Conservation (phyloP, 31 red algal genomes). For the Asparagopsis taxiformis region DNA sequence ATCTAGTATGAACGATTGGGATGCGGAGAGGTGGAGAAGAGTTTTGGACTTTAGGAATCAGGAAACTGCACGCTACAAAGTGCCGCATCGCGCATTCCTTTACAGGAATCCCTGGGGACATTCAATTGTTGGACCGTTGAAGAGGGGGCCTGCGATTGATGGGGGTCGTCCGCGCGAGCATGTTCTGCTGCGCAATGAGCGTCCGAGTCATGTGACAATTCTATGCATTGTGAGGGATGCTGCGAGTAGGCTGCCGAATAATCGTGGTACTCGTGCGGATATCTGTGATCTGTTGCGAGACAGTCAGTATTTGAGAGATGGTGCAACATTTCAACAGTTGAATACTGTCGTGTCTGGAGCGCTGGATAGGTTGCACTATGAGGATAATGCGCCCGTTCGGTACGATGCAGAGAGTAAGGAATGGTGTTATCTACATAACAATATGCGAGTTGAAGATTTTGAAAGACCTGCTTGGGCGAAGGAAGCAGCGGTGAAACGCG, state of each 20-base stretch:
- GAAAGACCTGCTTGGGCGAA: slow-evolving; percentile 74
- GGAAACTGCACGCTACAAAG: slow-evolving; percentile 73
- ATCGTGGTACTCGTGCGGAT: slow-evolving; percentile 70
- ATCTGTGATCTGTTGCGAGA: slow-evolving; percentile 85
- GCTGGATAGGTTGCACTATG: slow-evolving; percentile 86
- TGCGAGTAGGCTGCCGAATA: slow-evolving; percentile 65
- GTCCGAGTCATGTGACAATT: slow-evolving; percentile 89
- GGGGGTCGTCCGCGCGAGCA: slow-evolving; percentile 86
- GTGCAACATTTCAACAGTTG: slow-evolving; percentile 77
- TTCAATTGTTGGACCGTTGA: slow-evolving; percentile 77
- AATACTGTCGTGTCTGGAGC: slow-evolving; percentile 86
- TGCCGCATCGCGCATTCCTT: slow-evolving; percentile 63
- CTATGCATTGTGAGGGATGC: slow-evolving; percentile 87
- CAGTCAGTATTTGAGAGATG: slow-evolving; percentile 79
- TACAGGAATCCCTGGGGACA: slow-evolving; percentile 79
- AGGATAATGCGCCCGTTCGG: slow-evolving; percentile 74
- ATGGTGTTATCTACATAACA: slow-evolving; percentile 90
- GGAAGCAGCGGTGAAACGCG: slow-evolving; percentile 38
- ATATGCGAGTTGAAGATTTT: slow-evolving; percentile 64
- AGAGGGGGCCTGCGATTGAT: slow-evolving; percentile 78
- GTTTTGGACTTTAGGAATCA: slow-evolving; percentile 78
- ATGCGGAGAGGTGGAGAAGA: slow-evolving; percentile 69
- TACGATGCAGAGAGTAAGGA: slow-evolving; percentile 88
- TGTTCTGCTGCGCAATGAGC: slow-evolving; percentile 78
- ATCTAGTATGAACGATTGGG: slow-evolving; percentile 68